These are phyloP conservation scores for Ophiostoma fasciatum DNA, from an alignment of 2,329 filamentous ascomycete genomes.

Conservation along the genomic window DNA sequence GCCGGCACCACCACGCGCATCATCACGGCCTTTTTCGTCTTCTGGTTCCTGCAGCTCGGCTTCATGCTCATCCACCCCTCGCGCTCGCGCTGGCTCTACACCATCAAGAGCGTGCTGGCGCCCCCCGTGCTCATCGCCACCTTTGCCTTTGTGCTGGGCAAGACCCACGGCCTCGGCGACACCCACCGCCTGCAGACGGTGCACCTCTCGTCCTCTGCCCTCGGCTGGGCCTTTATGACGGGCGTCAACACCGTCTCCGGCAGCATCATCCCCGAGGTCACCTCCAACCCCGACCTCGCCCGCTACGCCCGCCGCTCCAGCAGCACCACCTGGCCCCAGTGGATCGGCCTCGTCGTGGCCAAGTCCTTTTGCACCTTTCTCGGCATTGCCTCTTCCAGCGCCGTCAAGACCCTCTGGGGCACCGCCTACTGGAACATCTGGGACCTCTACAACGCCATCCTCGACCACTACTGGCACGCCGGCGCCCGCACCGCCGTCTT, in stretches of 20 bases:
- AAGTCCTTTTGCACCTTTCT: conserved; percentile 26
- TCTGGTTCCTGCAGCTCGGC: conserved; percentile 23
- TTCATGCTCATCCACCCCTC: conserved; percentile 17
- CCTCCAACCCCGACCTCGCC: conserved; percentile 6
- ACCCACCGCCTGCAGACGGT: conserved; percentile 23
- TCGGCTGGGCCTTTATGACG: conserved; percentile 17
- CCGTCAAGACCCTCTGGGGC: conserved; percentile 27
- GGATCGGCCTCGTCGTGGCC: conserved; percentile 27
- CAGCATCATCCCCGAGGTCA: conserved; percentile 8
- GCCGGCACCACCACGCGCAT: conserved; percentile 19
- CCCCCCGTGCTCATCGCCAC: conserved; percentile 11
- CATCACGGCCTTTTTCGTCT: conserved; percentile 23
- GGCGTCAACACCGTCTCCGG: conserved; percentile 19
- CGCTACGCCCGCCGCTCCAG: conserved; percentile 14
- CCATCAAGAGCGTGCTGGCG: conserved; percentile 3
- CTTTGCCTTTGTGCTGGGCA: conserved; percentile 17
- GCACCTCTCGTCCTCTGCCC: conserved; percentile 16
- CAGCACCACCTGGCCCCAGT: conserved; percentile 16
- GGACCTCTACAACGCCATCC: conserved; percentile 12
- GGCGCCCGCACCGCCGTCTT: conserved; percentile 12
- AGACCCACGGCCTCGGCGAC: conserved; percentile 23
- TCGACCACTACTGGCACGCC: conserved; percentile 11
- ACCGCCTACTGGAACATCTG: conserved; percentile 16
- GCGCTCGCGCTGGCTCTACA: conserved; percentile 5
- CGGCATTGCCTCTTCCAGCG: conserved; percentile 26